Evolutionary conservation across 768 basidiomycete species (phyloP).

Genomic region (Termitomyces sp.): DNA sequence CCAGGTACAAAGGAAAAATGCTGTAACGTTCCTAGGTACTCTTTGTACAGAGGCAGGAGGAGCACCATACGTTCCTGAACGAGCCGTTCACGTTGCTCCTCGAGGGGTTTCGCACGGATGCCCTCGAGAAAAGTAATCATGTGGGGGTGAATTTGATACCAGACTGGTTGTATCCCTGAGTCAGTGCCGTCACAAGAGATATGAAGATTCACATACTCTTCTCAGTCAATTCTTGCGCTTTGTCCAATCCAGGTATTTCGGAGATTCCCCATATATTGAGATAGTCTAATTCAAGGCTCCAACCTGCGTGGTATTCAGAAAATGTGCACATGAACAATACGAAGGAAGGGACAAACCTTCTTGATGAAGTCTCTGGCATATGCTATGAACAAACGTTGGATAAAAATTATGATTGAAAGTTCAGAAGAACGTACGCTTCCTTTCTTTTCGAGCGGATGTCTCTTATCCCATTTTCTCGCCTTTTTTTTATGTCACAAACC

Average conservation of each 20-base stretch:
- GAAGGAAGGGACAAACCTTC: slow-evolving; percentile 4
- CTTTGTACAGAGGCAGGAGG: not conserved
- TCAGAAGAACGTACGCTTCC: slow-evolving; percentile 8
- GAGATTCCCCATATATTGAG: slow-evolving; percentile 2
- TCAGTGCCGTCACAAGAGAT: not conserved
- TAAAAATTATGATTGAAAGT: not conserved
- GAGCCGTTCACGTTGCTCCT: not conserved
- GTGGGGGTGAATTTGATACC: slow-evolving; percentile 17
- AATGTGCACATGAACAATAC: not conserved
- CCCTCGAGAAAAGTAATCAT: slow-evolving; percentile 12
- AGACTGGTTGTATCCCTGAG: slow-evolving; percentile 12
- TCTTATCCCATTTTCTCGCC: slow-evolving; percentile 8
- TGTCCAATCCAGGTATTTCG: slow-evolving; percentile 15
- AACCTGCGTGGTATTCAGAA: not conserved
- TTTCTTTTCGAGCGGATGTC: slow-evolving; percentile 5
- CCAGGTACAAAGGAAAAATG: slow-evolving; percentile 7
- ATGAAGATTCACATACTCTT: slow-evolving; percentile 9
- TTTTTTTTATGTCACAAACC: not conserved
- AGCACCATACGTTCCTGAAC: not conserved
- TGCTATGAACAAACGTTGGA: slow-evolving; percentile 2
- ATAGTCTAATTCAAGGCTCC: slow-evolving; percentile 2
- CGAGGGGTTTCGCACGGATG: slow-evolving; percentile 8
- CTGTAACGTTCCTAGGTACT: not conserved
- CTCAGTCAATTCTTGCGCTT: slow-evolving; percentile 18
- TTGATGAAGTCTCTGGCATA: slow-evolving; percentile 11